phyloP scores from a whole-genome alignment of 2,329 filamentous ascomycete species.

The Fusarium fracticaudum region DNA sequence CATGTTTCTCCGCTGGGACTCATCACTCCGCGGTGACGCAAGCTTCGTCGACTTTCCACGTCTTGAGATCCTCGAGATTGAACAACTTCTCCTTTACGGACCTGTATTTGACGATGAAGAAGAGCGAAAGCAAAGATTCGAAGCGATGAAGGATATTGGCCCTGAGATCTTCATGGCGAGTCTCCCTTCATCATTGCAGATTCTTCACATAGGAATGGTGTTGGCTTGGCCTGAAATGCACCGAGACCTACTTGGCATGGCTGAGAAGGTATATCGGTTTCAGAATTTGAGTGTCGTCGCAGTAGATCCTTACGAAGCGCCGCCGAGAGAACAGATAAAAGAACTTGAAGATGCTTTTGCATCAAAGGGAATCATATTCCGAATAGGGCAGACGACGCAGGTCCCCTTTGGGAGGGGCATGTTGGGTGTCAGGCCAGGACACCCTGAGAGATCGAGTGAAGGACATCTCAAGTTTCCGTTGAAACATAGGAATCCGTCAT shows the following conservation, averaged over 20 bases:
- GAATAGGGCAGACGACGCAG: constrained; percentile 39
- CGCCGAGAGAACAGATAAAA: constrained; percentile 26
- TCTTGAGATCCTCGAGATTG: constrained; percentile 42
- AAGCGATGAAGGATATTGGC: constrained; percentile 24
- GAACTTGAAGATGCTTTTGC: constrained; percentile 33
- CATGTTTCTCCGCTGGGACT: constrained; percentile 39
- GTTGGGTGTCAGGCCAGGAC: constrained; percentile 40
- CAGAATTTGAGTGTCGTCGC: constrained; percentile 37
- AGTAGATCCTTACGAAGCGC: constrained; percentile 39
- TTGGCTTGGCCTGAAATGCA: constrained; percentile 42
- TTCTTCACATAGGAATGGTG: constrained; percentile 42
- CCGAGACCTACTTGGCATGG: constrained; percentile 38
- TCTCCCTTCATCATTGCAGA: constrained; percentile 35
- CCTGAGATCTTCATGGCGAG: constrained; percentile 42
- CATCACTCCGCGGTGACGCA: constrained; percentile 35
- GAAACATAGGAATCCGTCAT: constrained; percentile 18
- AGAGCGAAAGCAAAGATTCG: constrained; percentile 29
- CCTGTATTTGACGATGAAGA: constrained; percentile 40
- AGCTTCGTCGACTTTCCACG: constrained; percentile 40
- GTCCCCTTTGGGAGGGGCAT: constrained; percentile 41
- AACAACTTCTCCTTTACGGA: constrained; percentile 42
- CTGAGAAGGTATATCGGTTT: constrained; percentile 35
- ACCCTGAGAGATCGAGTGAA: constrained; percentile 21
- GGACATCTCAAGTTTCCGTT: constrained; percentile 36
- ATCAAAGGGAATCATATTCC: constrained; percentile 28